Evolutionary conservation across 345 rosid species (phyloP).

Genomic region (Salix viminalis): DNA sequence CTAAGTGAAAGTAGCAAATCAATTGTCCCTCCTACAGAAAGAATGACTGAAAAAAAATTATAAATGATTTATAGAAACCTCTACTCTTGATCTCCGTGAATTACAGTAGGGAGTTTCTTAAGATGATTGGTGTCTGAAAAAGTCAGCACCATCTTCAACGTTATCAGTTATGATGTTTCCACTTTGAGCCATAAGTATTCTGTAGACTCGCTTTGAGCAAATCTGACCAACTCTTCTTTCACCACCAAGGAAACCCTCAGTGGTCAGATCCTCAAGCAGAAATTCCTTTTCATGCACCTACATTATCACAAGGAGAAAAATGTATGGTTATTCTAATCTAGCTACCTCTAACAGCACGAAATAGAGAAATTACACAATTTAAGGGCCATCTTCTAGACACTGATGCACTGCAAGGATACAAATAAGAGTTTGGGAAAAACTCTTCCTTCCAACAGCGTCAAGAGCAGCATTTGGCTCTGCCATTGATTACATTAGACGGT

Average conservation of each 20-base stretch:
- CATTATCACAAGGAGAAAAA: conserved; percentile 9
- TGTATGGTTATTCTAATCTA: background rate
- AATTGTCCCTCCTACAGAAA: background rate
- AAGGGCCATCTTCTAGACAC: background rate
- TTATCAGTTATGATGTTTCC: conserved; percentile 75
- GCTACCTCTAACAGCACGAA: background rate
- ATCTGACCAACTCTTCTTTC: conserved; percentile 78
- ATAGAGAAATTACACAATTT: background rate
- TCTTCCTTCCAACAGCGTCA: background rate
- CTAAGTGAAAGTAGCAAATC: background rate
- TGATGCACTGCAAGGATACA: background rate
- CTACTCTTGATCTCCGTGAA: background rate
- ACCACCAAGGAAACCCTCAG: conserved; percentile 65
- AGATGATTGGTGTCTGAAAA: conserved; percentile 33
- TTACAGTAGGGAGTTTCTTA: background rate
- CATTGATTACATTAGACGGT: background rate
- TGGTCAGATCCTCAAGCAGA: conserved; percentile 63
- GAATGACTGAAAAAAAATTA: background rate
- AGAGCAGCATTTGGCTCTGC: background rate
- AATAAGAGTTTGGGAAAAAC: background rate
- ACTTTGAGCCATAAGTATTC: conserved; percentile 72
- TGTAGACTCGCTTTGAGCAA: conserved; percentile 80
- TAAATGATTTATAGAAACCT: background rate
- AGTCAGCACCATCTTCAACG: conserved; percentile 88
- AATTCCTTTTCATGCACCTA: conserved; percentile 91